Conservation (phyloP, 495 filamentous ascomycete genomes). For the Delitschia confertaspora region DNA sequence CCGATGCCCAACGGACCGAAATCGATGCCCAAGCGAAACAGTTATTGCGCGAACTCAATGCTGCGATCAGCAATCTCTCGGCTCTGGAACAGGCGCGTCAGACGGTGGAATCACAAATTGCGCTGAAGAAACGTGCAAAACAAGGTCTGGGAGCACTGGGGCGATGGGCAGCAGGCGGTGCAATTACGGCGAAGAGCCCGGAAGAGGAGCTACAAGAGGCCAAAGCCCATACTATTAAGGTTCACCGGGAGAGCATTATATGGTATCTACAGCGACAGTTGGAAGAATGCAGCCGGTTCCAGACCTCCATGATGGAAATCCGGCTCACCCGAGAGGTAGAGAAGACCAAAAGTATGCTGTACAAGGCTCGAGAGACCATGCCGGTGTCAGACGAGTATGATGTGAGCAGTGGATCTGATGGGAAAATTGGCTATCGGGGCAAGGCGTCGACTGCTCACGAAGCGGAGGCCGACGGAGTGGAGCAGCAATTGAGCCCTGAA, state of each 20-base stretch:
- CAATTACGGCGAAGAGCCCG: constrained; percentile 39
- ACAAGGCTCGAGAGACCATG: constrained; percentile 47
- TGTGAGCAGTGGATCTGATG: constrained; percentile 21
- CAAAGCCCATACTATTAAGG: constrained; percentile 46
- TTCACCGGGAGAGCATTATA: constrained; percentile 68
- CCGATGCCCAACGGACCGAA: constrained; percentile 42
- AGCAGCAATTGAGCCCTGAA: constrained; percentile 61
- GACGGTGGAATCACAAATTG: constrained; percentile 55
- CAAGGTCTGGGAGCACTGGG: constrained; percentile 49
- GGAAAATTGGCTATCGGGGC: constrained; percentile 1
- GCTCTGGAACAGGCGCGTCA: constrained; percentile 75
- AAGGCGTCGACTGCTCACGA: constrained; percentile 26
- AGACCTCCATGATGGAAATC: constrained; percentile 86
- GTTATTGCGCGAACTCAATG: constrained; percentile 72
- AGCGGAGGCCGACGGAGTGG: constrained; percentile 42
- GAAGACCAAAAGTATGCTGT: constrained; percentile 77
- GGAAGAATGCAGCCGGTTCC: constrained; percentile 64
- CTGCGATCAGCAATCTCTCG: constrained; percentile 62
- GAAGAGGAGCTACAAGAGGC: constrained; percentile 67
- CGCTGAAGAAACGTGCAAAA: constrained; percentile 57
- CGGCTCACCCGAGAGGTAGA: constrained; percentile 74
- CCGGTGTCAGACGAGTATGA: constrained; percentile 20
- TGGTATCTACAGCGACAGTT: constrained; percentile 69
- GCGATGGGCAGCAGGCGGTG: constrained; percentile 59
- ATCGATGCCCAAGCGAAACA: constrained; percentile 79